Evolutionary conservation across 1,284 basidiomycete genomes (phyloP), one percentile per base, ranked within the genome.

Genomic region (Inonotus obliquus): DNA sequence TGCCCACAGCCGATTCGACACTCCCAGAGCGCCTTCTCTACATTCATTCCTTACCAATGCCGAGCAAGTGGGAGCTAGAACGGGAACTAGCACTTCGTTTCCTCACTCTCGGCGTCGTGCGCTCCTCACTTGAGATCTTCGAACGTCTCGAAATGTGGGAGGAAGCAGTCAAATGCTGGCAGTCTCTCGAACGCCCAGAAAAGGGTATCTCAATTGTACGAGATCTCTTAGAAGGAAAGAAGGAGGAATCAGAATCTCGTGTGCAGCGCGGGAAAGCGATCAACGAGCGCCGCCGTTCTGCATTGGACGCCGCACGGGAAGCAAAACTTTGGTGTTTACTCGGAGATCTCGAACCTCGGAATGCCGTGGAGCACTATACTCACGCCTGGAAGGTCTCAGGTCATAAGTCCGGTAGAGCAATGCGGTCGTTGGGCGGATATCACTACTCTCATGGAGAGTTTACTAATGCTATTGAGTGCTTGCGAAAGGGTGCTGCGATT

Each of bases 71-170:
- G 96, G 91, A 92, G 69, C 82, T 97, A 78, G 92, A 97, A 72
- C 79, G 82, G 45, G 96, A 98, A 74, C 81, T 98, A 14, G 96
- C 93, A 2, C 75, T 81, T 68, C 84, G 92, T 48, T 94, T 90
- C 75, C 77, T 93, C 63, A 81, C 83, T 19, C 78, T 98, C 57
- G 96, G 96, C 21, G 92, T 96, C 60, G 80, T 91, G 61, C 87
- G 87, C 67, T 93, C 91, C 2, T 94, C 95, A 0, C 77, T 97
- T 55, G 94, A 92, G 72, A 94, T 97, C 62, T 98, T 94, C 71
- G 90, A 93, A 73, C 82, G 91, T 49, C 78, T 96, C 61, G 94
- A 98, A 76, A 94, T 97, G 93, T 98, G 94, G 94, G 95, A 96
- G 75, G 92, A 97, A 65, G 94, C 91, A 7, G 92, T 94, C 27